Evolutionary conservation across 202 grass and related monocot genomes (phyloP), one percentile per base, ranked within the genome.

Genomic region (Elaeis oleifera): DNA sequence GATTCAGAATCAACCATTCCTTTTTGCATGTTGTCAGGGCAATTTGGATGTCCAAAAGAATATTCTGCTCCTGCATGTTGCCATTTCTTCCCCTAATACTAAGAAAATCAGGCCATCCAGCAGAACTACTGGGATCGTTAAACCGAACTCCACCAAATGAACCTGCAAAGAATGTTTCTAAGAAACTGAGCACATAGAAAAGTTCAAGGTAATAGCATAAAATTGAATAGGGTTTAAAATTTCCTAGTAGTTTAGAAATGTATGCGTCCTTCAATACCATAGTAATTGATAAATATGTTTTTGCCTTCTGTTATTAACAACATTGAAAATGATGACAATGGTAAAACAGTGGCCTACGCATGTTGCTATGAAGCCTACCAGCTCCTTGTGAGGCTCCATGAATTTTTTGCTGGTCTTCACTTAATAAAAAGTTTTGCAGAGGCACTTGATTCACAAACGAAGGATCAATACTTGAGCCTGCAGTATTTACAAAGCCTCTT

Each of bases 371-470:
- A 44, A 44, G 9, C 36, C 55, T 51, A 60, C 15, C 68, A 71
- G 31, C 16, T 19, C 22, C 44, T 60, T 60, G 32, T 17, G 56
- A 51, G 23, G 32, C 32, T 50, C 36, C 56, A 60, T 18, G 9
- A 49, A 18, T 20, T 53, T 53, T 57, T 71, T 60, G 56, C 51
- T 23, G 68, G 16, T 20, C 22, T 49, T 18, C 24, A 50, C 68
- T 44, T 50, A 50, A 28, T 19, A 60, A 18, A 28, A 51, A 21
- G 27, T 20, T 71, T 49, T 71, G 56, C 23, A 60, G 28, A 50
- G 68, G 56, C 17, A 59, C 44, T 50, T 71, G 68, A 44, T 60
- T 51, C 50, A 48, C 1, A 4, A 28, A 60, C 6, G 17, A 49
- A 58, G 54, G 56, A 60, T 25, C 56, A 60, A 51, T 60, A 31